A percentile compares a stretch with the other conserved stretches of the same genome.
These are phyloP conservation scores for Wallacemonas rigidus DNA, from an alignment of 208 protist species.

Conservation along the genomic window DNA sequence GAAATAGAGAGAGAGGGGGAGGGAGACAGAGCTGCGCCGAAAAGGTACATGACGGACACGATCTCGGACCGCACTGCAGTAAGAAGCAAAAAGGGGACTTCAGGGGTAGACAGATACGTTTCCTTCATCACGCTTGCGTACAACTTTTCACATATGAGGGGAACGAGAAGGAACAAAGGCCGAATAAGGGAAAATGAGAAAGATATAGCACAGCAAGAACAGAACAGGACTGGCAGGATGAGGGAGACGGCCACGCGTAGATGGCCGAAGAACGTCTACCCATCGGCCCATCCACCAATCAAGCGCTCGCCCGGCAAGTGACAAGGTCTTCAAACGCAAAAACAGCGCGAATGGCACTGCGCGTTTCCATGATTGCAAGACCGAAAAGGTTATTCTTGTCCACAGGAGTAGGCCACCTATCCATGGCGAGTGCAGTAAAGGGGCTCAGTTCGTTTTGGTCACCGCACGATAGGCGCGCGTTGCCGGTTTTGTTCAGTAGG, in stretches of 20 bases:
- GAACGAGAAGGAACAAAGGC: neutral
- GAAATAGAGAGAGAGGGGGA: too few relatives aligned
- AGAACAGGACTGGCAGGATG: too few relatives aligned
- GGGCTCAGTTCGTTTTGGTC: neutral
- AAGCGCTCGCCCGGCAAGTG: neutral
- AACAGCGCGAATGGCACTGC: neutral
- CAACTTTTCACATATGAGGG: too few relatives aligned
- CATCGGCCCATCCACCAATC: neutral
- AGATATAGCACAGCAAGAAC: neutral
- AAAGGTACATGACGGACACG: too few relatives aligned
- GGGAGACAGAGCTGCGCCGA: too few relatives aligned
- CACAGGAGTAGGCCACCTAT: neutral
- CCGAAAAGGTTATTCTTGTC: slow-evolving; percentile 3
- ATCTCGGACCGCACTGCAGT: too few relatives aligned
- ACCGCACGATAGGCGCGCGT: neutral
- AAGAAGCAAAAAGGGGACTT: too few relatives aligned
- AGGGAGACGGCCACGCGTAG: too few relatives aligned
- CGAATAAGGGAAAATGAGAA: slow-evolving; percentile 3
- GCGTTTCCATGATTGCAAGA: neutral
- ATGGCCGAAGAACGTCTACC: too few relatives aligned
- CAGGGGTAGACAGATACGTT: too few relatives aligned
- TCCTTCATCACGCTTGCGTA: too few relatives aligned
- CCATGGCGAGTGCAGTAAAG: neutral
- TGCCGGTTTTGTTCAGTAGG: neutral
- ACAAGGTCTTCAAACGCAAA: slow-evolving; percentile 13